Percentiles rank a stretch among this genome's conserved stretches.
Evolutionary conservation across 805 yeast species (phyloP).

Genomic region (Candida alai): DNA sequence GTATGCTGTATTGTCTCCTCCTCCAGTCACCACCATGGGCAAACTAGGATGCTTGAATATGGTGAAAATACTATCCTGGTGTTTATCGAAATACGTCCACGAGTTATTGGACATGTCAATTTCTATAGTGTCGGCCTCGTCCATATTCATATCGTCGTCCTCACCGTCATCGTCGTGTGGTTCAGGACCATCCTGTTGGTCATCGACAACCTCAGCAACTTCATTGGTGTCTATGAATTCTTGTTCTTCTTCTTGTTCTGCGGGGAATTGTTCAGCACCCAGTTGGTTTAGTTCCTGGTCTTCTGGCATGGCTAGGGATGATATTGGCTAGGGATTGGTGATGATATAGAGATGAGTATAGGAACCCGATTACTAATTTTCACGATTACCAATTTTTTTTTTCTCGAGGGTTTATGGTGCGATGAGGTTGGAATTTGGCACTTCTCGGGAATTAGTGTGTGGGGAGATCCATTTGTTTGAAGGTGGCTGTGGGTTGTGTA

Average conservation of each 20-base stretch:
- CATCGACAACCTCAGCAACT: constrained; percentile 30
- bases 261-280: no score
- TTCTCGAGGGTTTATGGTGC: no score
- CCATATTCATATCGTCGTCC: constrained; percentile 21
- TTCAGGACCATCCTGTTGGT: constrained; percentile 27
- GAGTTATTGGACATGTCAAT: constrained; percentile 90
- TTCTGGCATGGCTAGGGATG: no score
- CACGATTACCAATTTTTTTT: no score
- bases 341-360: no score
- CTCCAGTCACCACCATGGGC: constrained; percentile 89
- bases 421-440: no score
- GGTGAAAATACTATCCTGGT: constrained; percentile 80
- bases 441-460: no score
- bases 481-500: no score
- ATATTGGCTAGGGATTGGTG: no score
- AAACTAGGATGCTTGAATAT: constrained; percentile 80
- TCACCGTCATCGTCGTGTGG: constrained; percentile 28
- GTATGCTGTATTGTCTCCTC: constrained; percentile 87
- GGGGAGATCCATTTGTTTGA: no score
- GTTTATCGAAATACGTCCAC: constrained; percentile 82
- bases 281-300: no score
- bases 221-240: constrained; percentile 26
- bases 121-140: constrained; percentile 48
- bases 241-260: constrained; percentile 23
- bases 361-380: no score